Conservation (phyloP, 169 alveolate genomes). For the Neospora caninum region DNA sequence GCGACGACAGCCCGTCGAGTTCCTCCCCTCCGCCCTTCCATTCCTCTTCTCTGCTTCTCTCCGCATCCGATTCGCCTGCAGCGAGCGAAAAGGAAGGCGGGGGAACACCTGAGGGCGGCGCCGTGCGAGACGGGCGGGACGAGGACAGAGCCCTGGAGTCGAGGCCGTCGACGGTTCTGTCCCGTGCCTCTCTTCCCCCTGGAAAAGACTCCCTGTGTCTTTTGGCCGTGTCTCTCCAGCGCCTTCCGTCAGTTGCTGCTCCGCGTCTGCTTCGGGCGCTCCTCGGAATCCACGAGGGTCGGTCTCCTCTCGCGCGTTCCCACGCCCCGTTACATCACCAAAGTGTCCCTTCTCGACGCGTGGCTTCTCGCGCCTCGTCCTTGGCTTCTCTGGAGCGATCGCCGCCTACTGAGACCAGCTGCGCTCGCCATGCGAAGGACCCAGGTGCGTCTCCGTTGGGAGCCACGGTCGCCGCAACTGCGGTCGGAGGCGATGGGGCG, state of each 20-base stretch:
- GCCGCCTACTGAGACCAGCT: not conserved
- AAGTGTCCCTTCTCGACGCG: not conserved
- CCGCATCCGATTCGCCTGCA: not conserved
- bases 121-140: not conserved
- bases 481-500: not conserved
- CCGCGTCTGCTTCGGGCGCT: not conserved
- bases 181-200: not conserved
- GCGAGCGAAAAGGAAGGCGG: not conserved
- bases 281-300: not conserved
- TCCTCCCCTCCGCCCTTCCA: no score
- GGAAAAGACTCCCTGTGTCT: not conserved
- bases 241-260: not conserved
- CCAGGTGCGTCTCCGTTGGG: not conserved
- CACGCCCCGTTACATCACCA: not conserved
- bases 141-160: no score
- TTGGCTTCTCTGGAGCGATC: not conserved
- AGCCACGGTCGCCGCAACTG: not conserved
- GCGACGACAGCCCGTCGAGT: no score
- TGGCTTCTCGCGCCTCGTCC: not conserved
- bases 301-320: not conserved
- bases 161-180: not conserved
- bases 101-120: no score
- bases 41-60: not conserved
- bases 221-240: not conserved
- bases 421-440: not conserved